Evolutionary conservation across 1,284 basidiomycete species (phyloP), one percentile per base, ranked within the genome.

Genomic region (Rhizopogon hawkerae): DNA sequence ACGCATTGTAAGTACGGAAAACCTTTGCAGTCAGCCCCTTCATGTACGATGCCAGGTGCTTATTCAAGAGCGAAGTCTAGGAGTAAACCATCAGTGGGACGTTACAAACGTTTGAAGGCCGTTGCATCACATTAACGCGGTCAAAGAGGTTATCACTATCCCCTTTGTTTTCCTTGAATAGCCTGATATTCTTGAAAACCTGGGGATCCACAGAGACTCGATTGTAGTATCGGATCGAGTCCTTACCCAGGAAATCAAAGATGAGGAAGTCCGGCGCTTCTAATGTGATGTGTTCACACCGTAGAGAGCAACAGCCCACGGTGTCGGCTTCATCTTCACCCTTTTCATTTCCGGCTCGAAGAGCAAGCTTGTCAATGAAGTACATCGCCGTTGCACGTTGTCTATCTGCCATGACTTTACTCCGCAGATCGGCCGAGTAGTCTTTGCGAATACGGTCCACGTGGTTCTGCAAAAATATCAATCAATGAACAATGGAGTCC

Each of bases 1-100:
- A 97, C 13, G 93, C 93, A 63, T 98, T 98, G 72, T 90, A 98
- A 49, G 93, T 98, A 91, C 93, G 93, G 77, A 98, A 98, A 18
- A 98, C 93, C 67, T 97, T 98, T 48, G 93, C 93, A 1, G 93
- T 94, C 21, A 98, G 77, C 13, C 94, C 94, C 57, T 92, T 89
- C 93, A 97, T 98, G 66, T 95, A 92, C 36, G 78, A 80, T 38
- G 79, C 80, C 50, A 98, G 75, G 67, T 96, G 90, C 63, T 92
- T 93, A 73, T 98, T 98, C 54, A 98, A 70, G 2, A 75, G 71
- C 2, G 77, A 69, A 1, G 93, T 95, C 92, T 96, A 49, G 45
- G 36, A 45, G 29, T 33, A 51, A 56, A 18, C n/a, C 5, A 26
- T 57, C 44, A 58, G 47, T 4, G 8, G 6, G 48, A 50, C 5